Evolutionary conservation across 75 land plant species (phyloP), one percentile per base, ranked within the genome.

Genomic region (Pinus albicaulis): DNA sequence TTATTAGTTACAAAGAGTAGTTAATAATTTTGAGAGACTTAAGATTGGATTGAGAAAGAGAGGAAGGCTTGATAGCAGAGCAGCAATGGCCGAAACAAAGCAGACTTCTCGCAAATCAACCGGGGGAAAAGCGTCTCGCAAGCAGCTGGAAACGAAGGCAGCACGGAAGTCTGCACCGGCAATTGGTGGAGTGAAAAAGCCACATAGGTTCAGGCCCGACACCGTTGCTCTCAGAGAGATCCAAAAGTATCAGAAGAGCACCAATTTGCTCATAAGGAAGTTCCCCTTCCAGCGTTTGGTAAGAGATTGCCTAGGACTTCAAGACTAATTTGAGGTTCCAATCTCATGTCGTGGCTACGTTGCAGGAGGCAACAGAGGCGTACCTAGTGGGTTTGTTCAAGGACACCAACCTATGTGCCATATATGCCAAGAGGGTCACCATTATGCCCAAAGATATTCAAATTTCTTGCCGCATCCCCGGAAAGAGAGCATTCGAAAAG

Each of bases 71-170:
- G n/a, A n/a, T n/a, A 31, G 31, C 1, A 31, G 1, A 24, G 72
- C 5, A 72, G 26, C 61, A n/a, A 83, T 83, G 85, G 85, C 82
- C 57, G 78, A 82, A 79, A 79, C 85, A 72, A 83, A 83, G 85
- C 85, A 83, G 61, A 83, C 85, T n/a, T 82, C 85, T 1, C 74
- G 82, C 57, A 83, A 83, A 75, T 83, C 85, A 52, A 83, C 85
- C 53, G 82, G 85, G 16, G 81, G 77, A 82, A 82, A 31, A 71
- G 83, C 83, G 1, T 80, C 84, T n/a, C 52, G 84, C n/a, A 82
- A 82, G 84, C 84, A 82, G 74, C 76, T 82, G 7, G 84, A 76
- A 22, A 82, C 76, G 52, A 82, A 31, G 31, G 31, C 31, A 31
- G 31, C 31, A 1, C 2, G 31, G 1, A 31, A 31, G 31, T 31